A percentile compares a stretch with the other conserved stretches of the same genome.
phyloP scores from a whole-genome alignment of 2,329 filamentous ascomycete genomes.

The Pseudohalonectria lignicola region DNA sequence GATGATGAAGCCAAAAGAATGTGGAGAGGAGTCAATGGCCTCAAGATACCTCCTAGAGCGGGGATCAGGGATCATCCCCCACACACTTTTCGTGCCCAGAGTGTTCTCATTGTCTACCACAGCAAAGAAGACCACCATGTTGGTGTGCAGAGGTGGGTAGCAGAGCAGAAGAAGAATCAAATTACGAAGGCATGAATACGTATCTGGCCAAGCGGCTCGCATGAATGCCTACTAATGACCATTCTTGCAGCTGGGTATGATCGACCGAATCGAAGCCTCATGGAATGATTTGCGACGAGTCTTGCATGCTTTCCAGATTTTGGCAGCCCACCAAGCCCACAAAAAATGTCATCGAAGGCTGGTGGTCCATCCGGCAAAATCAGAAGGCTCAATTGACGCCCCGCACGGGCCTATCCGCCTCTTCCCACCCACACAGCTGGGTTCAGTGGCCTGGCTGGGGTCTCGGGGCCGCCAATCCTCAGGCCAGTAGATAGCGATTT shows the following conservation, averaged over 20 bases:
- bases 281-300: slow-evolving; percentile 12
- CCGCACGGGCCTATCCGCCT: neutral
- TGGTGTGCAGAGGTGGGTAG: neutral
- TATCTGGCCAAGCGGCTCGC: neutral
- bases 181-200: neutral
- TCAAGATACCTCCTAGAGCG: too few species aligned
- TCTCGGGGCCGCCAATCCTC: too few species aligned
- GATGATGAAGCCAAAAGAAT: too few species aligned
- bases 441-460: neutral
- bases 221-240: too few species aligned
- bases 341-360: too few species aligned
- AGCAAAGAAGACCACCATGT: neutral
- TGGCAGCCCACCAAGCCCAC: neutral
- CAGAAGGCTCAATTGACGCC: too few species aligned
- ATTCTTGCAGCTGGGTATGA: slow-evolving; percentile 12
- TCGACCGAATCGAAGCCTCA: slow-evolving; percentile 13
- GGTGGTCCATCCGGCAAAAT: too few species aligned
- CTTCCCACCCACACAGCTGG: neutral
- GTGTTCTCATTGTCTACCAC: too few species aligned
- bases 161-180: neutral
- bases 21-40: too few species aligned
- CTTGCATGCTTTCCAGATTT: neutral
- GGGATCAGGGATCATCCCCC: too few species aligned
- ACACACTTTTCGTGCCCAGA: too few species aligned
- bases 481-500: too few species aligned